Evolutionary conservation across 139 green algal species (phyloP), one percentile per base, ranked within the genome.

Genomic region (Penium margaritaceum): DNA sequence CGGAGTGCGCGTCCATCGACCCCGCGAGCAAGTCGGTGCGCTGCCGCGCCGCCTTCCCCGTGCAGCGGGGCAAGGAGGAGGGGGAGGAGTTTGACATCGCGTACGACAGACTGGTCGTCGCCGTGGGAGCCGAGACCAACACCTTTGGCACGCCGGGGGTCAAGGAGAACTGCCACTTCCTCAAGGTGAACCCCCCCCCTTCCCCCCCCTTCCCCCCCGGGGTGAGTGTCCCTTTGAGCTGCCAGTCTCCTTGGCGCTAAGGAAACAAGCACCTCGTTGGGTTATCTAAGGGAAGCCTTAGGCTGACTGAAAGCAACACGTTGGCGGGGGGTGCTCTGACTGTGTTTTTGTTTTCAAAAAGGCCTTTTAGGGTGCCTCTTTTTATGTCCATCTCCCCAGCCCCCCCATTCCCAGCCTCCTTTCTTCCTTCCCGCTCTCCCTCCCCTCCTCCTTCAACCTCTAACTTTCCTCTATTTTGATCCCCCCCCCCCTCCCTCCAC

Each of bases 91-190:
- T 90, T 61, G 67, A 83, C 39, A 68, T 92, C 2, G 79, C 81
- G 15, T 93, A 92, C 78, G 86, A 92, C 70, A 78, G 85, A 14
- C 72, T 88, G 29, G 82, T 95, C 29, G 78, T 90, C 29, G 83
- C 85, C 3, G 86, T 92, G 0, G 89, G 89, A 0, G 86, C 91
- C 77, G 69, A 87, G 85, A 68, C 85, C 21, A 87, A 85, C 55
- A 91, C 87, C 1, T 92, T 93, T 69, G 83, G 83, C 9, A 83
- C 87, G 3, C 83, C 85, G 2, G 89, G 88, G 15, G 89, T 95
- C 29, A 38, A 62, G 43, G 84, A 95, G 79, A 60, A 92, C 81
- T 84, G 73, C 68, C 86, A 85, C 65, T 93, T 92, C 66, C 87
- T 95, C 81, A 95, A 95, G 80, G 84, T 67, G 43, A 12, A 21